Evolutionary conservation across 805 yeast genomes (phyloP), one percentile per base, ranked within the genome.

Genomic region (Lipomyces kockii): DNA sequence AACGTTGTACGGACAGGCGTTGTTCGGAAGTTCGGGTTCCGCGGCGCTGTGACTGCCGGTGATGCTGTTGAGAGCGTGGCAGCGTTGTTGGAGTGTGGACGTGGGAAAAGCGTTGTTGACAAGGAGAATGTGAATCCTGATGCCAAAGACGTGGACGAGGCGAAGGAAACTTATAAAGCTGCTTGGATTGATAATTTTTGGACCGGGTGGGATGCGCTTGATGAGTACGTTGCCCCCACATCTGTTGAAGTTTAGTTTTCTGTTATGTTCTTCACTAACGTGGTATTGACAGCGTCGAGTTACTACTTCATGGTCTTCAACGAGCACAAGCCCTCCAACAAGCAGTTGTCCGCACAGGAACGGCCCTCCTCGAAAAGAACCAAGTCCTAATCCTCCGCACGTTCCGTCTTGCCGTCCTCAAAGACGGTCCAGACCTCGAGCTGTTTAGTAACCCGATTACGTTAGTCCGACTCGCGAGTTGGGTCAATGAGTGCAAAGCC

Each of bases 11-110:
- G 93, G 69, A 93, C 90, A 55, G 98, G 99, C 0, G 92, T 95
- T 67, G 83, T 92, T 7, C 83, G 97, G 67, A 87, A 90, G 5
- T 92, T 85, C 78, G 99, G 99, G 0, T 94, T 85, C 75, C 87
- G 90, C 68, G 97, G 98, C 1, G 86, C 90, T 14, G 82, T 94
- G 17, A 87, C 96, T 51, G 98, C 98, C 0, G 90, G 92, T 78
- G 99, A 95, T 77, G 92, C 89, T 75, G 97, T 91, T 2, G 98
- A 95, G 75, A 86, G 97, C 0, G 80, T 95, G 8, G 85, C 92
- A 2, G 97, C 98, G 1, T 77, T 94, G 62, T 79, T 95, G 29
- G 98, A 95, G 75, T 67, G 70, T 8, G 78, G 79, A 32, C 61
- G 46, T 29, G 65, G 65, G 43, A 39, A 64, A 52, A 27, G 29